Evolutionary conservation across 768 basidiomycete species (phyloP), one percentile per base, ranked within the genome.

Genomic region (Boletus subparvulus): DNA sequence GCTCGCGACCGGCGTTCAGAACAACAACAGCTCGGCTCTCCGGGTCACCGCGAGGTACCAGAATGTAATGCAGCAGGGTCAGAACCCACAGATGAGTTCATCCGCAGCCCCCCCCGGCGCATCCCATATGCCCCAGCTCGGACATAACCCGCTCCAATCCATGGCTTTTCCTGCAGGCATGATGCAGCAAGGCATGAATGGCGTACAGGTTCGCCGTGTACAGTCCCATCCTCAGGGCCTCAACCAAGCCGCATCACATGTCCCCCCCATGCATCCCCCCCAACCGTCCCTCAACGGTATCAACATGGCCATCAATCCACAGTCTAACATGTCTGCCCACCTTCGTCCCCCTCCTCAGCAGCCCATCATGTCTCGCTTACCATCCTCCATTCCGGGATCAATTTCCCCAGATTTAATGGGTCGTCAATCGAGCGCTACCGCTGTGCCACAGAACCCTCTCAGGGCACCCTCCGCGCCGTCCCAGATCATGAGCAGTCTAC

Each of bases 141-240:
- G 65, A 50, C 71, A 71, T 59, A 72, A 69, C 49, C 73, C 76
- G 63, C 69, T 77, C 50, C 78, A 75, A 63, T 56, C 66, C 60
- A 76, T 80, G 71, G 66, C 62, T 47, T 82, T 81, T 65, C 71
- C 74, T 52, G 69, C 71, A 44, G 69, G 63, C 59, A 74, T 78
- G 65, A 76, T 82, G 71, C 74, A 69, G 63, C 75, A 72, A 59
- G 71, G 67, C 54, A 68, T 68, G 5, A 71, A 70, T 59, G 71
- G 74, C 41, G 67, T 67, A 44, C 63, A 59, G 19, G 68, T 80
- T 45, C 81, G 86, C 55, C 81, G 86, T 65, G 79, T 78, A n/a
- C 72, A 76, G 56, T 83, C 85, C 21, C 86, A 87, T 70, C 79
- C 83, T 6, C 78, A 80, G 59, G 69, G 63, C 69, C 63, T 79